Base-by-base conservation (phyloP, 176 grass and related monocot species). In the Poa annua region DNA sequence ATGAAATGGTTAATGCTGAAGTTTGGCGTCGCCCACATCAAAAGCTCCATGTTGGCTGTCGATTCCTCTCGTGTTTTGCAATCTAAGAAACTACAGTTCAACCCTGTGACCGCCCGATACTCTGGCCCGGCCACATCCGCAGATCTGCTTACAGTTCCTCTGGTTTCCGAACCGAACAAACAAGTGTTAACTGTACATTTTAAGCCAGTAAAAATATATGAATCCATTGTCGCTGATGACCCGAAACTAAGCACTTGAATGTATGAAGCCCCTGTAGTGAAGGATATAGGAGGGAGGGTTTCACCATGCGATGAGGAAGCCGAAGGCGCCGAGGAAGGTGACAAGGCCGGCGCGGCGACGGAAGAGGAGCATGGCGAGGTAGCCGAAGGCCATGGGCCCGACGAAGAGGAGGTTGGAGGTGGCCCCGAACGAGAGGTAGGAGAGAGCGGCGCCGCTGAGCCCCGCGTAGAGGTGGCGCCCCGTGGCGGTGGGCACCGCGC, bases 301-400 rank as follows among this genome's bases (percentile, higher is more conserved):
- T 88, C 83, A 99, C 96, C 96, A 99, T 80, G 89, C 91, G 72
- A 99, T 96, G 77, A 99, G 92, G 84, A 93, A 99, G 62, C 87
- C 91, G 81, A 99, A 99, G 48, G 89, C 91, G 25, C 91, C 83
- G 78, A 99, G 87, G 96, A 96, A 99, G 68, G 93, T 94, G 48
- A 99, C 49, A 41, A 90, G 88, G 39, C 96, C 96, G 22, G 88
- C 90, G 84, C 80, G 83, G 62, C 82, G 86, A 16, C 93, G 91
- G 81, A 45, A 90, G 29, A 99, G 80, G 33, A 93, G 85, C 93
- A 99, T 99, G 83, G 88, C 71, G 51, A 90, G 81, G 85, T 99
- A 99, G 3, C 93, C 87, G 32, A 92, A 35, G 45, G 89, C 61
- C 96, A 99, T 96, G 67, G 93, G 96, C 83, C 72, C 84, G 71